phyloP scores from a whole-genome alignment of 169 alveolate genomes.

The Eimeria praecox region DNA sequence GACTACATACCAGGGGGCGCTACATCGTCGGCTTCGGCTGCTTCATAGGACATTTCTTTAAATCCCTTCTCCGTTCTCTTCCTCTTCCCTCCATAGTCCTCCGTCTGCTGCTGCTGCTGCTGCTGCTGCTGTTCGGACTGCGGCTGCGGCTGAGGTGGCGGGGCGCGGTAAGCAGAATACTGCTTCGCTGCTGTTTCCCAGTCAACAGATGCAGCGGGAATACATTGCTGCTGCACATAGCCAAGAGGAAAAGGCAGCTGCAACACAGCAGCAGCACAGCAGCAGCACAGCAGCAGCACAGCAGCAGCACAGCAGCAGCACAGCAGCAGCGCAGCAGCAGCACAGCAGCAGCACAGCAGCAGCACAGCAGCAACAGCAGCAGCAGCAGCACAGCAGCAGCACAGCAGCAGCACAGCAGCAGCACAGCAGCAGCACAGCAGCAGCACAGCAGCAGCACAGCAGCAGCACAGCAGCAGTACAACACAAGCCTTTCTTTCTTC shows the following conservation, averaged over 20 bases:
- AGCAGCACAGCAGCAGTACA: too few species aligned
- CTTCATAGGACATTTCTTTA: constrained; percentile 34
- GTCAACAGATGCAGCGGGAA: constrained; percentile 53
- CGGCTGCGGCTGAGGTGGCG: constrained; percentile 3
- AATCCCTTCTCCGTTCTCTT: constrained; percentile 59
- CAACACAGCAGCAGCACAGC: constrained; percentile 32
- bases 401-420: too few species aligned
- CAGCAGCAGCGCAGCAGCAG: neutral
- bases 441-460: too few species aligned
- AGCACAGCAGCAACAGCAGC: too few species aligned
- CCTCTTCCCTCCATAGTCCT: constrained; percentile 63
- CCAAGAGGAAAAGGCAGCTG: constrained; percentile 63
- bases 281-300: neutral
- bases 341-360: neutral
- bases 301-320: neutral
- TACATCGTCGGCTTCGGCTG: constrained; percentile 68
- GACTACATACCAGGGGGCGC: neutral
- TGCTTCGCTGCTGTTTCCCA: constrained; percentile 81
- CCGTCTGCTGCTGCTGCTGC: constrained; percentile 60
- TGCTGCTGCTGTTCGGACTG: constrained; percentile 54
- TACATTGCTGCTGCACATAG: constrained; percentile 33
- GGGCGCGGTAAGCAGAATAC: constrained; percentile 74
- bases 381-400: too few species aligned
- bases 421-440: too few species aligned
- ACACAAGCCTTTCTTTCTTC: too few species aligned